Conservation (phyloP, 306 rosid species). For the Pyrus communis region DNA sequence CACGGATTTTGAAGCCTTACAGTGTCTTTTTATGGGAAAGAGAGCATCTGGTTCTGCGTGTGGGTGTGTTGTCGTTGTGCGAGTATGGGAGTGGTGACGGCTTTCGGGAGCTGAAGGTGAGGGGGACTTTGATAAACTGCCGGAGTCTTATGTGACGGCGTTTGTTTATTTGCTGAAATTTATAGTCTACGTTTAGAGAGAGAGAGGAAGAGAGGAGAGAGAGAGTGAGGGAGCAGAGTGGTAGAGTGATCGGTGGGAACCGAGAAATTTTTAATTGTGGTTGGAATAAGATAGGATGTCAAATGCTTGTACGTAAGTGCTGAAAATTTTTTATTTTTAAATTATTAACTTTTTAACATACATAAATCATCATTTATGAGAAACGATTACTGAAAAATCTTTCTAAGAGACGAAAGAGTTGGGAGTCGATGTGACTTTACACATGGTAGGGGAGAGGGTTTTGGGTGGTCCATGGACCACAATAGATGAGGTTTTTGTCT, state of each 20-base stretch:
- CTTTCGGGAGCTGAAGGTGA: neutral
- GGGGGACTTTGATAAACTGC: neutral
- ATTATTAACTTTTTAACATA: no score
- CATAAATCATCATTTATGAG: no score
- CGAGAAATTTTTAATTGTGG: no score
- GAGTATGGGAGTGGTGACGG: constrained; percentile 6
- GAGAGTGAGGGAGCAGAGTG: neutral
- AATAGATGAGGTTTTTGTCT: neutral
- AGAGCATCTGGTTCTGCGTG: neutral
- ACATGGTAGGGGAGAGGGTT: neutral
- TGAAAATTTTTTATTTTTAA: no score
- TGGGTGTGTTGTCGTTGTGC: neutral
- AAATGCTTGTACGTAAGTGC: no score
- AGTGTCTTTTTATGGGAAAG: constrained; percentile 10
- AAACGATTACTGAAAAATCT: no score
- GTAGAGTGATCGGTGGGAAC: neutral
- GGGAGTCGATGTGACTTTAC: neutral
- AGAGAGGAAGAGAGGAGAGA: neutral
- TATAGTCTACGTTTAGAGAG: neutral
- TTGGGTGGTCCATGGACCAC: neutral
- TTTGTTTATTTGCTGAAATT: neutral
- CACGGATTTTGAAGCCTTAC: neutral
- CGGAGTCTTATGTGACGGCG: constrained; percentile 6
- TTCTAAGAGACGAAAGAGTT: neutral
- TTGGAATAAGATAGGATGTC: no score